phyloP scores from a whole-genome alignment of 306 rosid genomes.

The Citrullus amarus region DNA sequence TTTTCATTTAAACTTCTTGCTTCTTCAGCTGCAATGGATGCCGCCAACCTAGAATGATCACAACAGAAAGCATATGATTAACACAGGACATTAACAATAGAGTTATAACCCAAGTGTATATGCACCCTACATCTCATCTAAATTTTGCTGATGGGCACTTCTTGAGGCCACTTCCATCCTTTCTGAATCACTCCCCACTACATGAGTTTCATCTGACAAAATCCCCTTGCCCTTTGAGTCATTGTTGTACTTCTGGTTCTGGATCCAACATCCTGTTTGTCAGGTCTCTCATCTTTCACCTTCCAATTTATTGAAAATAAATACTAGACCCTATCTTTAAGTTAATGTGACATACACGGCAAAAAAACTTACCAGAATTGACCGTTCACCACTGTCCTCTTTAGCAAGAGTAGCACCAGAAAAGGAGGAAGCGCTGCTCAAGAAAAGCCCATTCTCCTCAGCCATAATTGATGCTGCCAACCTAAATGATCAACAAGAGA shows the following conservation, averaged over 20 bases:
- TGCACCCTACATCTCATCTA: slow-evolving; percentile 53
- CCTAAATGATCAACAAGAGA: neutral
- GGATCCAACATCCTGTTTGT: slow-evolving; percentile 8
- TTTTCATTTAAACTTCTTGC: slow-evolving; percentile 21
- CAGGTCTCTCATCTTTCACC: slow-evolving; percentile 1
- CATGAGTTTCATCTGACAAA: slow-evolving; percentile 20
- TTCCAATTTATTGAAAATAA: neutral
- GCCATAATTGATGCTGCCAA: slow-evolving; percentile 4
- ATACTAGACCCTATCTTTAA: slow-evolving; percentile 2
- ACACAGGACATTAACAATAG: slow-evolving; percentile 14
- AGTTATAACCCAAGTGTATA: slow-evolving; percentile 4
- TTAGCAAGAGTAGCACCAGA: neutral
- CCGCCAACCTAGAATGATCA: slow-evolving; percentile 61
- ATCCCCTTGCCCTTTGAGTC: slow-evolving; percentile 31
- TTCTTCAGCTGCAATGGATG: slow-evolving; percentile 71
- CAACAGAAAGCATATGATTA: neutral
- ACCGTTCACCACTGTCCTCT: neutral
- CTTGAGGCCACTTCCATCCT: slow-evolving; percentile 16
- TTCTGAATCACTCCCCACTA: slow-evolving; percentile 19
- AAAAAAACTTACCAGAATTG: slow-evolving; percentile 1
- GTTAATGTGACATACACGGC: neutral
- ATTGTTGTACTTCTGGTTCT: slow-evolving; percentile 16
- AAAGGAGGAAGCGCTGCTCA: neutral
- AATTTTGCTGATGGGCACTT: slow-evolving; percentile 26
- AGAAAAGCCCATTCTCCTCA: neutral